Conservation (phyloP, 2,329 filamentous ascomycete genomes). For the Fusarium sororula region DNA sequence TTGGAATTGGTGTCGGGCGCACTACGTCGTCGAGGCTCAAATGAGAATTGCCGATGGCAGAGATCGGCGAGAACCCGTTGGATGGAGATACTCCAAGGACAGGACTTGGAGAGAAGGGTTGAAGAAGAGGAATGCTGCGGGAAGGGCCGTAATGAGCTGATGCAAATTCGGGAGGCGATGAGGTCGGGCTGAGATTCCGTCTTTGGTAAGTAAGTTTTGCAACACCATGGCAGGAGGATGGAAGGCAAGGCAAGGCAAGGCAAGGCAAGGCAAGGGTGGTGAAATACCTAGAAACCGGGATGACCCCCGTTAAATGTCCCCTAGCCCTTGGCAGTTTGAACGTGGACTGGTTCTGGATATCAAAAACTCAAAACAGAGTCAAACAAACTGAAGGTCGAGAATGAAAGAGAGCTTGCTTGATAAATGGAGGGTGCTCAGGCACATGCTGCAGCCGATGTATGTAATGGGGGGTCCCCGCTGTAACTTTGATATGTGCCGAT, state of each 20-base stretch:
- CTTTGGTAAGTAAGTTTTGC: slow-evolving; percentile 27
- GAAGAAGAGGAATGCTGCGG: slow-evolving; percentile 32
- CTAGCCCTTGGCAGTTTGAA: slow-evolving; percentile 16
- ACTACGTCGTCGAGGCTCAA: background rate
- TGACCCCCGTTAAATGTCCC: slow-evolving; percentile 35
- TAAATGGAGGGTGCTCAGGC: slow-evolving; percentile 24
- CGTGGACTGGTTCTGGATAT: slow-evolving; percentile 20
- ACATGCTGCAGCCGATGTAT: slow-evolving; percentile 30
- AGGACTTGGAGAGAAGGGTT: slow-evolving; percentile 21
- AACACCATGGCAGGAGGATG: slow-evolving; percentile 2
- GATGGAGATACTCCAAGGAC: slow-evolving; percentile 14
- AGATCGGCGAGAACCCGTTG: slow-evolving; percentile 1
- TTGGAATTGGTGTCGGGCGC: slow-evolving; percentile 1
- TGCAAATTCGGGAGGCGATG: slow-evolving; percentile 36
- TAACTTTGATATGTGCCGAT: background rate
- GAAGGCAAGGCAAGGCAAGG: background rate
- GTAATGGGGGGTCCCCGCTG: slow-evolving; percentile 1
- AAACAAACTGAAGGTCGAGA: slow-evolving; percentile 20
- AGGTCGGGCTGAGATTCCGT: slow-evolving; percentile 31
- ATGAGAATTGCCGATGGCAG: background rate
- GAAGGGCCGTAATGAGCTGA: slow-evolving; percentile 42
- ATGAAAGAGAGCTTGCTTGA: slow-evolving; percentile 27
- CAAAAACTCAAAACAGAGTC: slow-evolving; percentile 34
- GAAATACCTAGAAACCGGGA: slow-evolving; percentile 38
- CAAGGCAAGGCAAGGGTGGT: slow-evolving; percentile 25